Percentiles rank a stretch among this genome's conserved stretches.
Evolutionary conservation across 176 grass and related monocot species (phyloP).

Genomic region (Carex scoparia): DNA sequence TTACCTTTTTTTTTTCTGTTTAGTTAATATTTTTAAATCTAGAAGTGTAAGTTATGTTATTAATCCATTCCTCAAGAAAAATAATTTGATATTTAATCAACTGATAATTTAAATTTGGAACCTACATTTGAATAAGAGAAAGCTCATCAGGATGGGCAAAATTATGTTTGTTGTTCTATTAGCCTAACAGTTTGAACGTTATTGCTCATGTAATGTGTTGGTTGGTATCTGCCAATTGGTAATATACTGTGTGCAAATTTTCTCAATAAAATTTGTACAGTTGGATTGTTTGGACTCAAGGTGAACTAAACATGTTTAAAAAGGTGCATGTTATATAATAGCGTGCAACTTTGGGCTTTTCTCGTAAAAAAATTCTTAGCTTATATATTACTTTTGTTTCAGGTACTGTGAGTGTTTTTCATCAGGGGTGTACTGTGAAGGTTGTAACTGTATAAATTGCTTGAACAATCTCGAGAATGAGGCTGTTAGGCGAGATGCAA

Average conservation of each 20-base stretch:
- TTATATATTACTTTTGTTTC: not conserved
- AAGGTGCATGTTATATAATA: not conserved
- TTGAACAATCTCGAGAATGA: constrained; percentile 94
- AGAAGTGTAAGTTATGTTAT: not conserved
- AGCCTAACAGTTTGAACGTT: not conserved
- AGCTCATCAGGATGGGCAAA: not conserved
- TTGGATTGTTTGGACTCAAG: not conserved
- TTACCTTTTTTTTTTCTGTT: not conserved
- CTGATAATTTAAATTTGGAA: not conserved
- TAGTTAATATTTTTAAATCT: not conserved
- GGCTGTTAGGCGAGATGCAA: constrained; percentile 66
- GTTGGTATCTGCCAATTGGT: not conserved
- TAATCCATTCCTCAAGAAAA: not conserved
- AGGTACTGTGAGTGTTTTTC: constrained; percentile 99
- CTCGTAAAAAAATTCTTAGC: not conserved
- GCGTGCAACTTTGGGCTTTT: not conserved
- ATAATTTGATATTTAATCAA: not conserved
- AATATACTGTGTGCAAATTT: not conserved
- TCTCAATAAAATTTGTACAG: not conserved
- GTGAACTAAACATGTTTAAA: not conserved
- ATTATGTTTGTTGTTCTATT: not conserved
- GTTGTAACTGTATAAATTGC: constrained; percentile 92
- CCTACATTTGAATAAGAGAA: not conserved
- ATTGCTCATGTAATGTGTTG: not conserved
- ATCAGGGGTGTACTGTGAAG: constrained; percentile 82